Evolutionary conservation across 257 asterid genomes (phyloP), one percentile per base, ranked within the genome.

Genomic region (Ilex asprella): DNA sequence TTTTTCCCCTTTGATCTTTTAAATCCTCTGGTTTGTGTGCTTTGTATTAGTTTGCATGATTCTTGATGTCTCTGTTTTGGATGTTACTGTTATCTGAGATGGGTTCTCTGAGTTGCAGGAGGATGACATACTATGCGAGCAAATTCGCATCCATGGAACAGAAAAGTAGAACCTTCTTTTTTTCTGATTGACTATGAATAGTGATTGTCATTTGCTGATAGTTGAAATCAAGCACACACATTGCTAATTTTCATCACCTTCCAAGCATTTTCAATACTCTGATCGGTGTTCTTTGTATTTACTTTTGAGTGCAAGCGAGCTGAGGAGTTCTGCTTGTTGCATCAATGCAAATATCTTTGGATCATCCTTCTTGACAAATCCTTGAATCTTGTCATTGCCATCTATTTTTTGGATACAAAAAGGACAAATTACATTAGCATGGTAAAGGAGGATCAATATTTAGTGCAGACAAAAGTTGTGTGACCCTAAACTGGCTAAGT

Each of bases 51-150:
- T 35, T 35, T 35, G 41, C 41, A 35, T 35, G 41, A 2, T 35
- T 35, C 8, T 35, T 35, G 41, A 35, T 35, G 41, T 35, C 41
- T 35, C 41, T 35, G 41, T 35, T 35, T 35, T 35, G 41, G 41
- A 8, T 35, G 8, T 35, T 35, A 35, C 41, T 35, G 7, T 35
- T 35, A 3, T 35, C 41, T 35, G 41, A 35, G 7, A 35, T 35
- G 41, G 8, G 41, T 35, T n/a, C n/a, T n/a, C n/a, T n/a, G 41
- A 35, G 8, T 81, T 52, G 65, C 81, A 93, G 99, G 99, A 93
- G 79, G 97, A 93, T 72, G 99, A 89, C 82, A 84, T 89, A 75
- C 73, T 93, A 55, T 68, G 97, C 73, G 97, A 93, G 82, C 97
- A 93, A 73, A 93, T 93, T 71, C 73, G 94, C 56, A 67, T 76